Percentiles rank a stretch among this genome's conserved stretches.
phyloP scores from a whole-genome alignment of 139 green algal genomes.

The Chlamydomonas eustigma region DNA sequence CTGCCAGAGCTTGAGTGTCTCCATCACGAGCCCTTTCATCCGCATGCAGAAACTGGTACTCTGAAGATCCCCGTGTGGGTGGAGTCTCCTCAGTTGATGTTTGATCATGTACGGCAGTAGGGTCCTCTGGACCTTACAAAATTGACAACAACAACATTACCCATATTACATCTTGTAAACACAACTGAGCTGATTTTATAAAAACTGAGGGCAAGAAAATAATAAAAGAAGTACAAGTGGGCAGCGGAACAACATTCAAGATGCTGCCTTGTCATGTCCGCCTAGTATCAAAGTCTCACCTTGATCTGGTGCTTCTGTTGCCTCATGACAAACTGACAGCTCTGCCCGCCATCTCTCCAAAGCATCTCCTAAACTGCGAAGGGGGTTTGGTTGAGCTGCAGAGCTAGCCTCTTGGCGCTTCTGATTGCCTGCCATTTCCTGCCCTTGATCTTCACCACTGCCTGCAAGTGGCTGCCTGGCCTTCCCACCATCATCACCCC shows the following conservation, averaged over 20 bases:
- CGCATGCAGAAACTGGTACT: slow-evolving; percentile 58
- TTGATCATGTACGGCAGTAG: too few species aligned
- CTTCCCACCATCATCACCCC: slow-evolving; percentile 3
- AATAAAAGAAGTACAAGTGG: too few species aligned
- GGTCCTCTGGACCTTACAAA: too few species aligned
- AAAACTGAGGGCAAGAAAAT: too few species aligned
- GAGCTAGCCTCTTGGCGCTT: slow-evolving; percentile 25
- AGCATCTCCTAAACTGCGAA: slow-evolving; percentile 62
- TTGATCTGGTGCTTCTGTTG: slow-evolving; percentile 23
- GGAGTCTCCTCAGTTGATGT: too few species aligned
- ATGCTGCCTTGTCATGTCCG: too few species aligned
- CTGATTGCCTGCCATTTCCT: slow-evolving; percentile 25
- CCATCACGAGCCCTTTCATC: slow-evolving; percentile 35
- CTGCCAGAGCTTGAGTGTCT: slow-evolving; percentile 54
- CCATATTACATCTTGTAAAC: too few species aligned
- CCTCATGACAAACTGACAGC: slow-evolving; percentile 63
- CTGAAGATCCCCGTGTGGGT: too few species aligned
- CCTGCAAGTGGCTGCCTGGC: slow-evolving; percentile 17
- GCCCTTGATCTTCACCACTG: slow-evolving; percentile 23
- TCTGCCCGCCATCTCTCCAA: slow-evolving; percentile 71
- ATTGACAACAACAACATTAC: too few species aligned
- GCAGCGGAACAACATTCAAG: too few species aligned
- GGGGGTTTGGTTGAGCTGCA: slow-evolving; percentile 61
- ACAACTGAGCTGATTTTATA: too few species aligned
- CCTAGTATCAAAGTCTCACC: too few species aligned